Conservation (phyloP, 768 basidiomycete species). For the Hygrocybe coccinea region DNA sequence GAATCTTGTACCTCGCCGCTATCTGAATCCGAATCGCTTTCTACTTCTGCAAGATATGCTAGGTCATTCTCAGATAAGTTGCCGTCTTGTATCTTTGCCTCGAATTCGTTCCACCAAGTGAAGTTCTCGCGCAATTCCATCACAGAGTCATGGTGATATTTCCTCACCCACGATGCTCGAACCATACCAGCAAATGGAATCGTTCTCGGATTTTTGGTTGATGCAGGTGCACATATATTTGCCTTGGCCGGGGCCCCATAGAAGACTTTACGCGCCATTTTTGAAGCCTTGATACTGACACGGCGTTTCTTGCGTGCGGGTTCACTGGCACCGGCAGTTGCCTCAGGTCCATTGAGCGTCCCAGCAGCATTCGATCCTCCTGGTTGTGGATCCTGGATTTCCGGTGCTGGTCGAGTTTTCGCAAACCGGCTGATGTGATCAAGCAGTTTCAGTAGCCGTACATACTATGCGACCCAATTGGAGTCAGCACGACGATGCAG, state of each 20-base stretch:
- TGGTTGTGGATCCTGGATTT: neutral
- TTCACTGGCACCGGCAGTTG: too few relatives aligned
- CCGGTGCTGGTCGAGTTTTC: neutral
- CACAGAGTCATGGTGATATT: neutral
- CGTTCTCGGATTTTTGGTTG: neutral
- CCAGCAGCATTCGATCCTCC: neutral
- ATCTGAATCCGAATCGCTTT: neutral
- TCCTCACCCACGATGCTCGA: neutral
- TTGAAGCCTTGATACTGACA: neutral
- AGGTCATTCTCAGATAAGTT: neutral
- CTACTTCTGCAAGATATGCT: neutral
- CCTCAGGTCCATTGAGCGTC: too few relatives aligned
- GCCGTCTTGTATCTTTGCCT: neutral
- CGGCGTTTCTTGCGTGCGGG: neutral
- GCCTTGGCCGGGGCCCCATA: neutral
- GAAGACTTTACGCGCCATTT: neutral
- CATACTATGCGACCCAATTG: neutral
- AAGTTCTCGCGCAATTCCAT: neutral
- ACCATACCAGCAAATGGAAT: neutral
- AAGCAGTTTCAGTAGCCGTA: neutral
- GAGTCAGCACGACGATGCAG: neutral
- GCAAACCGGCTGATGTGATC: neutral
- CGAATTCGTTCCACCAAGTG: neutral
- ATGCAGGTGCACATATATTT: neutral
- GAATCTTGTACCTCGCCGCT: neutral